Evolutionary conservation across 805 yeast genomes (phyloP).

Genomic region (Kazachstania bromeliacearum): DNA sequence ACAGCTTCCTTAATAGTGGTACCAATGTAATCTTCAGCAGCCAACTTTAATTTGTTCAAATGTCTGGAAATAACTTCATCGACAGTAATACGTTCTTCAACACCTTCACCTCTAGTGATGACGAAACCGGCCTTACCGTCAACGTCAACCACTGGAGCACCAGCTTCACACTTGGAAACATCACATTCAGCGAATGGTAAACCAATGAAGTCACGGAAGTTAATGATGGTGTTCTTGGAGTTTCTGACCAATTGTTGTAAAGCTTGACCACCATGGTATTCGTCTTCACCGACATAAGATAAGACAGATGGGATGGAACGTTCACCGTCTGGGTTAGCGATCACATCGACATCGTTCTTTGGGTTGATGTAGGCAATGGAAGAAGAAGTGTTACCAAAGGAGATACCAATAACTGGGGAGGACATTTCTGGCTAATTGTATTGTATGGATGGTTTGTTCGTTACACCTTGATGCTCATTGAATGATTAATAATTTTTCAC

Average conservation of each 20-base stretch:
- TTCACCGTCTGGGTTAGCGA: conserved; percentile 98
- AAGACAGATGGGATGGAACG: conserved; percentile 90
- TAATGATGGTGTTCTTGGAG: conserved; percentile 73
- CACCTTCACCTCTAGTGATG: conserved; percentile 40
- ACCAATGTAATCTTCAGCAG: conserved; percentile 92
- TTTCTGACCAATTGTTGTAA: conserved; percentile 85
- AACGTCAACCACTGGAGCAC: conserved; percentile 30
- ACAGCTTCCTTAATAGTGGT: conserved; percentile 71
- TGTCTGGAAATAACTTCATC: conserved; percentile 80
- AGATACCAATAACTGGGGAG: conserved; percentile 73
- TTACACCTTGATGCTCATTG: too few species aligned
- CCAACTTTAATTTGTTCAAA: conserved; percentile 65
- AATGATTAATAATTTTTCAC: too few species aligned
- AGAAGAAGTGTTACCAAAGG: conserved; percentile 93
- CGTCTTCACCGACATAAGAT: conserved; percentile 88
- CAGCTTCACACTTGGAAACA: conserved; percentile 53
- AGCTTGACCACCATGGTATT: conserved; percentile 96
- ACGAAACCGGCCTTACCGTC: conserved; percentile 65
- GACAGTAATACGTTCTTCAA: conserved; percentile 49
- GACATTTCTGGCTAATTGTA: too few species aligned
- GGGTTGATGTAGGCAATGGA: conserved; percentile 95
- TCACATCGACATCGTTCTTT: conserved; percentile 71
- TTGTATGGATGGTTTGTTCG: too few species aligned
- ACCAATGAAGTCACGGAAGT: conserved; percentile 91
- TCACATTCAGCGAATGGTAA: conserved; percentile 61